These are phyloP conservation scores for Akanthomyces uredinophilus DNA, from an alignment of 2,329 filamentous ascomycete genomes.

Conservation along the genomic window DNA sequence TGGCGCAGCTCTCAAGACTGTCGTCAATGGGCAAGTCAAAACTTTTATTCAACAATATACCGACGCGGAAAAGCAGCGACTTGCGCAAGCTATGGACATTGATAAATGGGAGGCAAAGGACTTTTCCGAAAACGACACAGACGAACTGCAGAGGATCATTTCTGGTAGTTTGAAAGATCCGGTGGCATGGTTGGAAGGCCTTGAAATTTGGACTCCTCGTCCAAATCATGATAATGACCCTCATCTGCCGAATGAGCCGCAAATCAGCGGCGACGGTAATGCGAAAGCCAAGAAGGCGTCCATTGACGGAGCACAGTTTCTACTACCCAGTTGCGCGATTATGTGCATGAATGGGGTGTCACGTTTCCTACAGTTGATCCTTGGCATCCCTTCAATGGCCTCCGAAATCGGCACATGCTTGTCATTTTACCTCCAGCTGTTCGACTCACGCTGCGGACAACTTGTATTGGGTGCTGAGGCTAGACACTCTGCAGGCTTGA, in stretches of 20 bases:
- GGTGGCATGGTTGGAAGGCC: neutral
- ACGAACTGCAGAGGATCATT: neutral
- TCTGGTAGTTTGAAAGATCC: neutral
- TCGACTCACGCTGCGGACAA: too few species aligned
- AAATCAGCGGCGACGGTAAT: neutral
- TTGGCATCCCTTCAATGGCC: neutral
- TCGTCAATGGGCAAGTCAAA: constrained; percentile 52
- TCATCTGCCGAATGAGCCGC: too few species aligned
- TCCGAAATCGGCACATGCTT: neutral
- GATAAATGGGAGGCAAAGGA: neutral
- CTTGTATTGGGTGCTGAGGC: too few species aligned
- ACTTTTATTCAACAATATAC: neutral
- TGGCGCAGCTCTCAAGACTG: constrained; percentile 67
- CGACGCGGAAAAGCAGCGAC: neutral
- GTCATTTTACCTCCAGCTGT: neutral
- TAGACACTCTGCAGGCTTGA: neutral
- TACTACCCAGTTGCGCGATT: neutral
- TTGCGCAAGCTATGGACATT: neutral
- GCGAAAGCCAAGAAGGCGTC: neutral
- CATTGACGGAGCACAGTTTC: neutral
- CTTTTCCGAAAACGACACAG: neutral
- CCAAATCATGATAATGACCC: neutral
- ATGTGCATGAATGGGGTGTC: neutral
- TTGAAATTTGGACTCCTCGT: neutral
- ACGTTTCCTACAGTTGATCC: neutral